Evolutionary conservation across 768 basidiomycete species (phyloP).

Genomic region (Infundibulicybe gibba): DNA sequence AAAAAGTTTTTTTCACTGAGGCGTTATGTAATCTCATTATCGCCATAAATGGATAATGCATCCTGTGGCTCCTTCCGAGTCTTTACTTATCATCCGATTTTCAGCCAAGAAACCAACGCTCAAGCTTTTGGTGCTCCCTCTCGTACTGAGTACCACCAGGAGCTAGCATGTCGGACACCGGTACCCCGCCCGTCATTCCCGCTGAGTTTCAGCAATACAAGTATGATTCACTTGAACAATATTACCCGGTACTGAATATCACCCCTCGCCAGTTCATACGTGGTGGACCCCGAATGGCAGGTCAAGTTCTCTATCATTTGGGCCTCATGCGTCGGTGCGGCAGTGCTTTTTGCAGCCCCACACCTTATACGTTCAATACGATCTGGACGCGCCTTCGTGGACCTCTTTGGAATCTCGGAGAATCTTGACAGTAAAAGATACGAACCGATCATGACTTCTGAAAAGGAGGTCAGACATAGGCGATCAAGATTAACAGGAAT

Average conservation of each 20-base stretch:
- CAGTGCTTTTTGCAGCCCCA: conserved; percentile 47
- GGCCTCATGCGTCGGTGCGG: conserved; percentile 51
- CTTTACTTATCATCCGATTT: too few species aligned
- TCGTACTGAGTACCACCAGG: too few species aligned
- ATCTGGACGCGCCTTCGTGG: conserved; percentile 36
- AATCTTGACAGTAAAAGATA: conserved; percentile 24
- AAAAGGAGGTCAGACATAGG: conserved; percentile 9
- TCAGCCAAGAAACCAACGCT: too few species aligned
- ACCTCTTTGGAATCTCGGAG: conserved; percentile 53
- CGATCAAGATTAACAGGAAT: conserved; percentile 12
- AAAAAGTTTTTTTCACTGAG: conserved; percentile 1
- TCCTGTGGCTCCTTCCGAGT: background rate
- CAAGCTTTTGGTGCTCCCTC: too few species aligned
- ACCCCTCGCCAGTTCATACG: conserved; percentile 54
- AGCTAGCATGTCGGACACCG: conserved; percentile 32
- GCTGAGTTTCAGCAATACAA: conserved; percentile 61
- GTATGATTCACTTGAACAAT: conserved; percentile 30
- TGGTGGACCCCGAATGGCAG: conserved; percentile 76
- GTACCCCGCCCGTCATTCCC: conserved; percentile 59
- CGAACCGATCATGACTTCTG: conserved; percentile 2
- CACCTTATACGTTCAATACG: conserved; percentile 24
- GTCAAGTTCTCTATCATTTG: conserved; percentile 69
- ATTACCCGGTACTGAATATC: background rate
- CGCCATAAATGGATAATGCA: background rate
- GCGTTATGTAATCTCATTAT: too few species aligned